Evolutionary conservation across 805 yeast genomes (phyloP), one percentile per base, ranked within the genome.

Genomic region (Kuraishia molischiana): DNA sequence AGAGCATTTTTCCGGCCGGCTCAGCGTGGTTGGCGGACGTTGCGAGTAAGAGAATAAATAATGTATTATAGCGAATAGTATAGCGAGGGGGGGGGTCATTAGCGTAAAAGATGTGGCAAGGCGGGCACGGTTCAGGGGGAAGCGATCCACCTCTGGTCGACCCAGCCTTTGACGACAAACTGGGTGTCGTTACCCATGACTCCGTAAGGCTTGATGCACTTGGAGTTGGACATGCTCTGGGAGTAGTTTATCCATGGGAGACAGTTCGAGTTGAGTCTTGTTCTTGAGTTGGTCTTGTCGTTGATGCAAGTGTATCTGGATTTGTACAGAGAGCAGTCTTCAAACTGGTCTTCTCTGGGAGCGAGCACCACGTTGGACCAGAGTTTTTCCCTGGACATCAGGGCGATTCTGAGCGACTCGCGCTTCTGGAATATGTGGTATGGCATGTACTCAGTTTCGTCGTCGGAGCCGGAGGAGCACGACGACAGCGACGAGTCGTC

Each of bases 291-390:
- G 20, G 18, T 30, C 10, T 17, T 29, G 10, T 22, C 24, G 21
- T 20, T 10, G 6, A 44, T 48, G 11, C 46, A 48, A 22, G 59
- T 58, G 10, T 56, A 49, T 30, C 49, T 51, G 8, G 56, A 37
- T 41, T 54, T 56, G 17, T 63, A 64, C 8, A 38, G 20, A 8
- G 41, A 34, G 17, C 21, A 19, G 14, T 38, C 35, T 9, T 15
- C 37, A 11, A 50, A 41, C 1, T 47, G 41, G 44, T 75, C 83
- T 2, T 44, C 40, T 32, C 80, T 57, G 19, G 81, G 79, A 3
- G 70, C 67, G 24, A 77, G 50, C 4, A 76, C 61, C 13, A 76
- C 77, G 36, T 61, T 63, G 28, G 62, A 59, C 79, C 79, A 74
- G 34, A 75, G 52, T 47, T 72, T 67, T 33, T 72, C 74, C 38